Evolutionary conservation across 768 basidiomycete genomes (phyloP).

Genomic region (Xerocomellus intermedius): DNA sequence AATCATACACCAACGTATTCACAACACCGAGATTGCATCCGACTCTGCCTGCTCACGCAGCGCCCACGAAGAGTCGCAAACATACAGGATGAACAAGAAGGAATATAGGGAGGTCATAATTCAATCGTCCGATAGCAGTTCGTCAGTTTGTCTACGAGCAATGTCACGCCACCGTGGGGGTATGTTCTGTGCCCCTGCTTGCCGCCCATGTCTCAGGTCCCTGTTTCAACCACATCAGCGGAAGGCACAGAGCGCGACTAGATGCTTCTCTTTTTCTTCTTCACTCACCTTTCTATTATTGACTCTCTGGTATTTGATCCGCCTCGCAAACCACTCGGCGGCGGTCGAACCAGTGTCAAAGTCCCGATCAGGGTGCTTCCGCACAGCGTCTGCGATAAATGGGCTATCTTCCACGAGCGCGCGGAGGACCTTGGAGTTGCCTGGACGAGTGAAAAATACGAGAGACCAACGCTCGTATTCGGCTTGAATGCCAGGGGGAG

Average conservation of each 20-base stretch:
- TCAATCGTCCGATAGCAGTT: neutral
- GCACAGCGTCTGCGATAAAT: conserved; percentile 46
- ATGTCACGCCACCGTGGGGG: conserved; percentile 17
- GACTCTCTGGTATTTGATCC: conserved; percentile 41
- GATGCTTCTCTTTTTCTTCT: neutral
- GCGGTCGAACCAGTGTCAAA: conserved; percentile 39
- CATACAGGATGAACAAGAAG: neutral
- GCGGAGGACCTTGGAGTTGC: conserved; percentile 48
- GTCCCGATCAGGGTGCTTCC: conserved; percentile 35
- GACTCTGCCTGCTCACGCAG: neutral
- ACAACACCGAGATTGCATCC: neutral
- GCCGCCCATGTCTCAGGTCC: conserved; percentile 33
- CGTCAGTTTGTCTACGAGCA: neutral
- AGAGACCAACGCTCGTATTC: conserved; percentile 60
- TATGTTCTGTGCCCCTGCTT: conserved; percentile 32
- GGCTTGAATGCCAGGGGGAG: conserved; percentile 58
- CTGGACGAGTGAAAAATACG: conserved; percentile 67
- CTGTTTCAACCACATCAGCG: conserved; percentile 6
- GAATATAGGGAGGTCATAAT: neutral
- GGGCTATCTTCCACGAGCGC: conserved; percentile 52
- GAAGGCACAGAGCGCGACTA: neutral
- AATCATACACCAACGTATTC: neutral
- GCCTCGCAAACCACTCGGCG: conserved; percentile 40
- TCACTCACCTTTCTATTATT: conserved; percentile 41
- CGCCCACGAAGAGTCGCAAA: neutral